Evolutionary conservation across 495 filamentous ascomycete genomes (phyloP), one percentile per base, ranked within the genome.

Genomic region (Aspergillus coremiiformis): DNA sequence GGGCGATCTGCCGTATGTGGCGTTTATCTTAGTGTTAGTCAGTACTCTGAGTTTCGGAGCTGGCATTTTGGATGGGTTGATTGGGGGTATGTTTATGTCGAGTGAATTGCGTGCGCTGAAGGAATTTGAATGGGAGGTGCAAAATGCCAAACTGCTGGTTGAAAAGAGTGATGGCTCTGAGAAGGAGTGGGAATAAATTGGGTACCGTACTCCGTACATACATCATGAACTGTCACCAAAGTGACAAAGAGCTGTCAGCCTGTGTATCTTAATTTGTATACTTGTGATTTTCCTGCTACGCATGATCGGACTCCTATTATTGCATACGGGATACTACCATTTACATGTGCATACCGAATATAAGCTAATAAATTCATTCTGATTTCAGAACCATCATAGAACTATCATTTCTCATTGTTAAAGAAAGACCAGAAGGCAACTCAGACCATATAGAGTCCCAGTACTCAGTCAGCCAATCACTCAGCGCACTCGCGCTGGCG

Each of bases 51-150:
- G 86, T 12, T 77, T 96, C 20, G 77, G 75, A 11, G 83, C 82
- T 7, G 94, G 93, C 0, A 77, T 86, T 5, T 53, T 95, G 15
- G 86, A 96, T 67, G 90, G 92, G 0, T 62, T 97, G 26, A 85
- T 96, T 63, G 88, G 89, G 3, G 80, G 90, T 1, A 60, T 97
- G 26, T 97, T 97, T 59, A 83, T 95, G 55, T 82, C 83, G 11
- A 81, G 80, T 57, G 93, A 98, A 70, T 55, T 95, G 52, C 74
- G 89, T 53, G 83, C 88, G 12, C 69, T 98, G n/a, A 85, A 82
- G 58, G 93, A 97, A 71, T 97, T 96, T 69, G 83, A 93, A 60
- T 95, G 90, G 85, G 94, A 98, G 72, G 84, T 98, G 12, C 68
- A 70, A 45, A 93, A 86, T 69, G 84, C 84, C 29, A 81, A 68